These are phyloP conservation scores for Kluyveromyces lactis DNA, from an alignment of 805 yeast genomes.

Conservation along the genomic window DNA sequence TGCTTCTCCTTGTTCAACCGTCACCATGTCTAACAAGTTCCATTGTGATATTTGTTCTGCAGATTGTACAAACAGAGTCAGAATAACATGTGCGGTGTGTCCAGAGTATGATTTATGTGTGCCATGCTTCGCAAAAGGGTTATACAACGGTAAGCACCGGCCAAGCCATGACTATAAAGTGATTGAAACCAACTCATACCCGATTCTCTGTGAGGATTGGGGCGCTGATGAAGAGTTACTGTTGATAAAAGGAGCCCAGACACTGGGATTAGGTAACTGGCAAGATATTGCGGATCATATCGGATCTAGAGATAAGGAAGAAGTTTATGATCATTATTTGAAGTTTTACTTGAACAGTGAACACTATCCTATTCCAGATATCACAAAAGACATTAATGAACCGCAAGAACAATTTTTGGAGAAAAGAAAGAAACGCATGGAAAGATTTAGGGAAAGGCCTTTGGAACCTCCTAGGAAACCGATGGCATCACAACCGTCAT, in stretches of 20 bases:
- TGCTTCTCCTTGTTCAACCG: no score
- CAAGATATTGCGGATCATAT: slow-evolving; percentile 95
- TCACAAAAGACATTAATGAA: slow-evolving; percentile 61
- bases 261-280: slow-evolving; percentile 93
- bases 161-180: slow-evolving; percentile 92
- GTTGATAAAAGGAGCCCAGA: slow-evolving; percentile 85
- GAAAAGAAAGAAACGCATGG: slow-evolving; percentile 62
- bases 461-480: slow-evolving; percentile 84
- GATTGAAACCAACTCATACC: slow-evolving; percentile 90
- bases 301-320: slow-evolving; percentile 87
- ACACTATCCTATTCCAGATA: slow-evolving; percentile 83
- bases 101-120: slow-evolving; percentile 95
- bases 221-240: slow-evolving; percentile 97
- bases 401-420: slow-evolving; percentile 63
- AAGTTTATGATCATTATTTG: slow-evolving; percentile 77
- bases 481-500: slow-evolving; percentile 86
- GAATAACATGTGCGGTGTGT: slow-evolving; percentile 89
- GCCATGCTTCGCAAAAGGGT: slow-evolving; percentile 88
- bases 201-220: slow-evolving; percentile 85
- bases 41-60: slow-evolving; percentile 97
- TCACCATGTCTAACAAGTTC: slow-evolving; percentile 37
- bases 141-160: slow-evolving; percentile 72
- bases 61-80: slow-evolving; percentile 86
- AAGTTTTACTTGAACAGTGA: slow-evolving; percentile 58
- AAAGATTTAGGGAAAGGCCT: slow-evolving; percentile 61